These are phyloP conservation scores for Fraxinus sp. DNA, from an alignment of 305 asterid genomes.

Conservation along the genomic window DNA sequence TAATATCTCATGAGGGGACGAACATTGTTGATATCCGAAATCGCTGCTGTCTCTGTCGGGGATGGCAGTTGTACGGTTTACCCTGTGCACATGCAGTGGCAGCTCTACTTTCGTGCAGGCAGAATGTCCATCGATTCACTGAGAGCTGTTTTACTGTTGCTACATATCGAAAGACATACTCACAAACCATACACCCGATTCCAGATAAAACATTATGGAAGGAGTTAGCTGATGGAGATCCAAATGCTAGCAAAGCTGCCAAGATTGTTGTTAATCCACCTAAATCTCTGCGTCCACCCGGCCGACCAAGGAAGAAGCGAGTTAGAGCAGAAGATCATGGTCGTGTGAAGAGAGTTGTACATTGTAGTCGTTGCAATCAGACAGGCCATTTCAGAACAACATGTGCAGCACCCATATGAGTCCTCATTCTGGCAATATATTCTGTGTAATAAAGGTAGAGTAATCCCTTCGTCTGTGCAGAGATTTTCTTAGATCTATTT, in stretches of 20 bases:
- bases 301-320: constrained; percentile 86
- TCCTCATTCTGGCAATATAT: background rate
- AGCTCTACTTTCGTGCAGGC: constrained; percentile 87
- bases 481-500: constrained; percentile 29
- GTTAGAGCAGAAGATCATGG: constrained; percentile 89
- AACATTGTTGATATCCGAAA: constrained; percentile 76
- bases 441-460: constrained; percentile 26
- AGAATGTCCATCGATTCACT: constrained; percentile 85
- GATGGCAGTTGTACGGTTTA: constrained; percentile 88
- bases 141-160: constrained; percentile 96
- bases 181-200: constrained; percentile 88
- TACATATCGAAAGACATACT: constrained; percentile 74
- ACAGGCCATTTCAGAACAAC: constrained; percentile 82
- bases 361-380: constrained; percentile 91
- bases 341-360: constrained; percentile 83
- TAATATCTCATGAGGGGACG: constrained; percentile 90
- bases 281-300: constrained; percentile 79
- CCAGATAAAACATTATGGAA: constrained; percentile 86
- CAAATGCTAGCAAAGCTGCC: constrained; percentile 28
- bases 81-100: constrained; percentile 99
- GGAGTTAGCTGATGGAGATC: constrained; percentile 69
- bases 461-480: constrained; percentile 35
- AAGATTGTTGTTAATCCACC: constrained; percentile 73
- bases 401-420: constrained; percentile 88
- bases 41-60: constrained; percentile 77